Evolutionary conservation across 768 basidiomycete genomes (phyloP).

Genomic region (Lactarius hengduanensis): DNA sequence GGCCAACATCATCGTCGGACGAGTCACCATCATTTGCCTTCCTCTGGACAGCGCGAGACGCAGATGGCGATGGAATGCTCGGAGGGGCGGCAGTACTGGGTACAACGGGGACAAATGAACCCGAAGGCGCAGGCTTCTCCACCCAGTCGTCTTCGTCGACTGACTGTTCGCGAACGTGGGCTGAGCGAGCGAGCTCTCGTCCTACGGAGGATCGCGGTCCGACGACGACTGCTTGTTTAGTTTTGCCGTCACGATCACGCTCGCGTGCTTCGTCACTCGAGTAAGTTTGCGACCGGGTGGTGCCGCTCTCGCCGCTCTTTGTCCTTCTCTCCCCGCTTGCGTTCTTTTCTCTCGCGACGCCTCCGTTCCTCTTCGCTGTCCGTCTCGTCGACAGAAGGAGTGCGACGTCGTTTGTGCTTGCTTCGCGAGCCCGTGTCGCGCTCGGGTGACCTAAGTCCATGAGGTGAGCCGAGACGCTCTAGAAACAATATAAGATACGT

Average conservation of each 20-base stretch:
- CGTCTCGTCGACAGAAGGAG: constrained; percentile 44
- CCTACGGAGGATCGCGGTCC: constrained; percentile 32
- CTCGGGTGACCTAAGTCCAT: constrained; percentile 49
- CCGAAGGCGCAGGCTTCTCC: constrained; percentile 47
- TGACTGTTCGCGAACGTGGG: constrained; percentile 23
- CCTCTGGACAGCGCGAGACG: neutral
- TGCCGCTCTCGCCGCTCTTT: constrained; percentile 45
- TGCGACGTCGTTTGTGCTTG: constrained; percentile 53
- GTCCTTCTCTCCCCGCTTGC: constrained; percentile 52
- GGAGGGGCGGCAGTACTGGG: constrained; percentile 28
- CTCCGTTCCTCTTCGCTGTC: constrained; percentile 58
- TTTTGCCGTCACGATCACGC: constrained; percentile 30
- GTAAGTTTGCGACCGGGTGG: constrained; percentile 25
- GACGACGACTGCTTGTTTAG: constrained; percentile 36
- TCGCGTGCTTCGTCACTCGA: constrained; percentile 36
- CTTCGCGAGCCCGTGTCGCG: constrained; percentile 50
- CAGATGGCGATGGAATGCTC: constrained; percentile 11
- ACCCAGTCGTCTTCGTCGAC: constrained; percentile 65
- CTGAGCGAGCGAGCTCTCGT: constrained; percentile 20
- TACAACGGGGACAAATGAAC: constrained; percentile 33
- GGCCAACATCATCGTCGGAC: constrained; percentile 68
- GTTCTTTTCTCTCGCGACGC: constrained; percentile 58
- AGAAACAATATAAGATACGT: constrained; percentile 33
- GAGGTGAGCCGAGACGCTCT: constrained; percentile 1
- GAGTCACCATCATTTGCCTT: constrained; percentile 6